Percentiles rank a stretch among this genome's conserved stretches.
These are phyloP conservation scores for Medicago ruthenica DNA, from an alignment of 306 rosid species.

Conservation along the genomic window DNA sequence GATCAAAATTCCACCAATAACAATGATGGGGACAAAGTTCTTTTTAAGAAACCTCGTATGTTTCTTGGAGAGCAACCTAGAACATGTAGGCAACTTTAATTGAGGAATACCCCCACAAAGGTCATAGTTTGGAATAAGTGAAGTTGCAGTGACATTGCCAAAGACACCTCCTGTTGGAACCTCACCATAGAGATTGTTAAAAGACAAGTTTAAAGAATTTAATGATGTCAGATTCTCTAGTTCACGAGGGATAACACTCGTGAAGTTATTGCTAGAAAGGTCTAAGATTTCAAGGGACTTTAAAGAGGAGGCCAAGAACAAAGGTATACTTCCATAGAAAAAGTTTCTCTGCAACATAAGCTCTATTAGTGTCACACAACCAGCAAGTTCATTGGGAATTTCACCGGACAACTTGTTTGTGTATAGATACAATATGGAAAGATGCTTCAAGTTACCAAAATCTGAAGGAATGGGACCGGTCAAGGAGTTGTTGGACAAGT, in stretches of 20 bases:
- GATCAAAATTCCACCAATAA: not conserved
- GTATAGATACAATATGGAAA: not conserved
- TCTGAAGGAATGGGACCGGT: conserved; percentile 39
- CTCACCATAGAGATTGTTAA: conserved; percentile 48
- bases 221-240: conserved; percentile 24
- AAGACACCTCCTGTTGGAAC: conserved; percentile 49
- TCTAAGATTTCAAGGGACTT: conserved; percentile 31
- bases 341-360: not conserved
- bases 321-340: conserved; percentile 32
- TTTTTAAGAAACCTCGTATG: conserved; percentile 1
- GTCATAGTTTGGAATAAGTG: conserved; percentile 33
- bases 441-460: conserved; percentile 36
- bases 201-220: conserved; percentile 43
- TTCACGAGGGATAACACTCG: conserved; percentile 30
- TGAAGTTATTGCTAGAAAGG: conserved; percentile 47
- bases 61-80: not conserved
- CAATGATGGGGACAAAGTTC: not conserved
- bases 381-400: conserved; percentile 37
- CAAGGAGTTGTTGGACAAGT: conserved; percentile 24
- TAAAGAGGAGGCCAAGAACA: conserved; percentile 20
- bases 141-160: conserved; percentile 20
- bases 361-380: conserved; percentile 10
- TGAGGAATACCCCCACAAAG: conserved; percentile 54
- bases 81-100: conserved; percentile 32
- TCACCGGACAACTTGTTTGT: conserved; percentile 39